phyloP scores from a whole-genome alignment of 345 rosid genomes.

The Nasturtium officinale region DNA sequence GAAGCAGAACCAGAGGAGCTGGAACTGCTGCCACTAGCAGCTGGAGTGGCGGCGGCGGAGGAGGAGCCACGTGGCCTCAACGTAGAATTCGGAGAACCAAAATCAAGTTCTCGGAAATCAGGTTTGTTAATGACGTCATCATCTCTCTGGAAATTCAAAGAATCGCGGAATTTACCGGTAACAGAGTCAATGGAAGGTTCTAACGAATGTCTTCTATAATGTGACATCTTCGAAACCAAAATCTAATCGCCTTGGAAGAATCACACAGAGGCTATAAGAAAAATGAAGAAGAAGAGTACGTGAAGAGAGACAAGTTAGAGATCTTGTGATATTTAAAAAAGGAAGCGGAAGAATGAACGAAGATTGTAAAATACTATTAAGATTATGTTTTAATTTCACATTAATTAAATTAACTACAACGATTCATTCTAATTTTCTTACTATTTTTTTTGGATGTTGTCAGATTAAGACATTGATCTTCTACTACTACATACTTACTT shows the following conservation, averaged over 20 bases:
- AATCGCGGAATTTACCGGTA: slow-evolving; percentile 52
- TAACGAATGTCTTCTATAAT: slow-evolving; percentile 49
- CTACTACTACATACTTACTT: not conserved
- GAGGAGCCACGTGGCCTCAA: slow-evolving; percentile 51
- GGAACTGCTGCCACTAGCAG: slow-evolving; percentile 41
- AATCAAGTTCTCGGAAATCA: slow-evolving; percentile 85
- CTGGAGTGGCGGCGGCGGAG: slow-evolving; percentile 31
- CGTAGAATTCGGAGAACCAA: slow-evolving; percentile 81
- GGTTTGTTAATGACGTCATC: slow-evolving; percentile 66
- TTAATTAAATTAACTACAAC: not conserved
- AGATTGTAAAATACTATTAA: not conserved
- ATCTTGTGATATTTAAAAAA: slow-evolving; percentile 54
- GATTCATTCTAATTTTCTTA: not conserved
- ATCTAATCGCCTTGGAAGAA: slow-evolving; percentile 4
- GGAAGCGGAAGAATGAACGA: slow-evolving; percentile 23
- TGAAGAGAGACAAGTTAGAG: slow-evolving; percentile 42
- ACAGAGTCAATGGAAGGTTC: slow-evolving; percentile 50
- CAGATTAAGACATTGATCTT: slow-evolving; percentile 43
- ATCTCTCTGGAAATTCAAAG: slow-evolving; percentile 44
- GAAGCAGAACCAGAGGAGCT: slow-evolving; percentile 48
- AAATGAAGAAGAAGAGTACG: slow-evolving; percentile 3
- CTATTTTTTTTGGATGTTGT: not conserved
- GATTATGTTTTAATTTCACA: not conserved
- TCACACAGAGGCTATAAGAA: not conserved
- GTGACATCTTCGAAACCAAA: slow-evolving; percentile 47